These are phyloP conservation scores for Cryomyces minteri DNA, from an alignment of 495 filamentous ascomycete species.

Conservation along the genomic window DNA sequence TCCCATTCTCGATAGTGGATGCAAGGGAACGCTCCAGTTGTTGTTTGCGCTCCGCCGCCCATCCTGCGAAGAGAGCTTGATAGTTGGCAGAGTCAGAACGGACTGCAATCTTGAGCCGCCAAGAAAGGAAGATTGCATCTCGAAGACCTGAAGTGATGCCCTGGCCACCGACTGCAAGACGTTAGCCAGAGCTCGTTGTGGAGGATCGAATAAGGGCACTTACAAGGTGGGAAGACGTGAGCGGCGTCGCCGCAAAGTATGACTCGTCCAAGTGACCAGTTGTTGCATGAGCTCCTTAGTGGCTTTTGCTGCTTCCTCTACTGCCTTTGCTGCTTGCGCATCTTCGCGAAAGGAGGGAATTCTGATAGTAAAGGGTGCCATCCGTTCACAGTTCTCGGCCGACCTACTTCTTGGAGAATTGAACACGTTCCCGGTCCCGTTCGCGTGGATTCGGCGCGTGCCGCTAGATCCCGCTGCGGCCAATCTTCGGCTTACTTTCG, in stretches of 20 bases:
- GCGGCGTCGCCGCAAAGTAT: conserved; percentile 34
- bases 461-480: too few species aligned
- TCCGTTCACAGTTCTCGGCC: too few species aligned
- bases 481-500: too few species aligned
- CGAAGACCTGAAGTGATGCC: conserved; percentile 30
- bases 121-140: conserved; percentile 22
- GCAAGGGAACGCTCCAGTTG: conserved; percentile 21
- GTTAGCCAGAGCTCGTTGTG: not conserved
- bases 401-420: too few species aligned
- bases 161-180: conserved; percentile 27
- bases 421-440: too few species aligned
- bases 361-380: too few species aligned
- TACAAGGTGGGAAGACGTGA: conserved; percentile 36
- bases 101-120: conserved; percentile 23
- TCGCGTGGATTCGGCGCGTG: too few species aligned
- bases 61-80: conserved; percentile 13
- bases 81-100: conserved; percentile 14
- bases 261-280: conserved; percentile 27
- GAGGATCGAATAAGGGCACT: not conserved
- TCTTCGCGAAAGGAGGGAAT: too few species aligned
- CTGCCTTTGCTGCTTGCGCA: too few species aligned
- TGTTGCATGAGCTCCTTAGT: too few species aligned
- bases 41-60: conserved; percentile 25
- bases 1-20: conserved; percentile 18
- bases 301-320: too few species aligned